Base-by-base conservation (phyloP, 768 basidiomycete genomes). In the Russula compacta region DNA sequence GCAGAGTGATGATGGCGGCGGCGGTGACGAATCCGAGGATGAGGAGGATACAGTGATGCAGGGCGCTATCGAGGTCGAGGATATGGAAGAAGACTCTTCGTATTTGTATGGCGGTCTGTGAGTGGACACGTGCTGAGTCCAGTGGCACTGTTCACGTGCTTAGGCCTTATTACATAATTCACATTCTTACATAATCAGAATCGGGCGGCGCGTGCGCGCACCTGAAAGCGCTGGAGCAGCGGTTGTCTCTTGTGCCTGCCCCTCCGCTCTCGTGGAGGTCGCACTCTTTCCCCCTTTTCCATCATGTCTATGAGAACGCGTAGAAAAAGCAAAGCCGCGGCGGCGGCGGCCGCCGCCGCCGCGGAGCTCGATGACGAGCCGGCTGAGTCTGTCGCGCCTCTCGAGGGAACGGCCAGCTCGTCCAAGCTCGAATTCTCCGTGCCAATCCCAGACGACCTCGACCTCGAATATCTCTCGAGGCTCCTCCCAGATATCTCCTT, bases 381-480 rank as follows among this genome's bases (percentile, higher is more conserved):
- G 3, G 65, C 64, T 33, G 72, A 69, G 11, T 70, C 74, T n/a
- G 71, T 71, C 53, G 71, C 76, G 60, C 61, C 69, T 44, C 62
- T 69, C 0, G 71, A 70, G 29, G 72, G 71, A 6, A 67, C 71
- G 0, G 71, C 72, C 40, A 70, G 71, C 53, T 68, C 73, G 2
- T 77, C 79, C 50, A 76, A 65, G 35, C 21, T 80, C 57, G 70
- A 70, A 14, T 67, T 75, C 39, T 60, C 66, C 17, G 69, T 88
- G 40, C 68, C 75, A 53, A 73, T 90, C 52, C 89, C 88, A 6
- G 76, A 79, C 43, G 89, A 90, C 73, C 70, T 92, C 64, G 85
- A 89, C 73, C 64, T 81, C 42, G 83, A 84, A 49, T 71, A 76
- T 4, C 77, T 92, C 46, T 74, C 81, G 8, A 74, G 73, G 65